These are phyloP conservation scores for Plantago coronopus DNA, from an alignment of 305 asterid species.

Conservation along the genomic window DNA sequence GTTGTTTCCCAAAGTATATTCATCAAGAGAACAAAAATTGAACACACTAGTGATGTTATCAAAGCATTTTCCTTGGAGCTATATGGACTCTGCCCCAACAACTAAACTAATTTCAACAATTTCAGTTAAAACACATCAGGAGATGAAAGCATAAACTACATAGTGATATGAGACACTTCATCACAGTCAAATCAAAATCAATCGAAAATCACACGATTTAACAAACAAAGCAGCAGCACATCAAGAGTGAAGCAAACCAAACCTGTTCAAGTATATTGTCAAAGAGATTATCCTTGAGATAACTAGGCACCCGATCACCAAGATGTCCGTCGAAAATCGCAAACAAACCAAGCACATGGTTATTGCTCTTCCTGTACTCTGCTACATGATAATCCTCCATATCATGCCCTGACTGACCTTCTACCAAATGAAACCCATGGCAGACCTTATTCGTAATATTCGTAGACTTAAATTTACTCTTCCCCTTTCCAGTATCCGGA, in stretches of 20 bases:
- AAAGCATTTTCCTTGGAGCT: too few relatives aligned
- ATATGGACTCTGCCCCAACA: too few relatives aligned
- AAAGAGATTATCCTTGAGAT: conserved; percentile 68
- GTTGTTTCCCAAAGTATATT: too few relatives aligned
- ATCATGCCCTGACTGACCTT: conserved; percentile 75
- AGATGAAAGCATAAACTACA: neutral
- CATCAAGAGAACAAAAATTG: too few relatives aligned
- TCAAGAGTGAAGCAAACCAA: conserved; percentile 14
- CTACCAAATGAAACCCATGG: conserved; percentile 72
- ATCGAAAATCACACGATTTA: neutral
- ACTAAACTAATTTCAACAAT: too few relatives aligned
- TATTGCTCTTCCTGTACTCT: conserved; percentile 50
- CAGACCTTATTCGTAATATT: conserved; percentile 35
- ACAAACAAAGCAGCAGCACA: conserved; percentile 11
- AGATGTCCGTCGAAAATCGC: conserved; percentile 88
- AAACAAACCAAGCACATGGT: conserved; percentile 67
- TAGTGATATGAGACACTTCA: neutral
- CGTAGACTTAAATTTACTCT: conserved; percentile 44
- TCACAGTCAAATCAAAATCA: neutral
- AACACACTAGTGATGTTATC: too few relatives aligned
- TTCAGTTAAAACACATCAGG: too few relatives aligned
- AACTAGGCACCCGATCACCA: conserved; percentile 76
- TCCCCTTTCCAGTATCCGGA: conserved; percentile 76
- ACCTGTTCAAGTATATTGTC: conserved; percentile 75
- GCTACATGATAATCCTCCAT: conserved; percentile 95